These are phyloP conservation scores for Colletotrichum australisinense DNA, from an alignment of 2,329 filamentous ascomycete genomes.

Conservation along the genomic window DNA sequence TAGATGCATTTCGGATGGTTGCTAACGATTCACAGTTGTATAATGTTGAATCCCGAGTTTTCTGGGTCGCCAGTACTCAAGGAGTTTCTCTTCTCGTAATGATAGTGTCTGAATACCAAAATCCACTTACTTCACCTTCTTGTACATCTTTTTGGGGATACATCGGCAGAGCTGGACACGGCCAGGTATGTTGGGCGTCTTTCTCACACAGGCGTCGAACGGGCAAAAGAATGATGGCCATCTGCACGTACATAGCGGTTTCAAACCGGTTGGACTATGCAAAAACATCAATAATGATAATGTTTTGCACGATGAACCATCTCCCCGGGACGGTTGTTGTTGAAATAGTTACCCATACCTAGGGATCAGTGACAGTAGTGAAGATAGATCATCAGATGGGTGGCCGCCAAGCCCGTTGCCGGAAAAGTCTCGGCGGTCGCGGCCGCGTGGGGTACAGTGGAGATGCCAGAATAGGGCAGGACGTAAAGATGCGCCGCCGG, in stretches of 20 bases:
- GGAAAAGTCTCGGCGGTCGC: slow-evolving; percentile 19
- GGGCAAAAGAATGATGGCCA: background rate
- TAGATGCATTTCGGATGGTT: slow-evolving; percentile 14
- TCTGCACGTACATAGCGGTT: slow-evolving; percentile 8
- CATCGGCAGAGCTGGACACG: background rate
- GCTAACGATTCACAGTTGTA: slow-evolving; percentile 70
- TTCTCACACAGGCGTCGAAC: background rate
- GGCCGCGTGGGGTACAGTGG: slow-evolving; percentile 1
- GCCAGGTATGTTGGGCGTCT: background rate
- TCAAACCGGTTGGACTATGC: background rate
- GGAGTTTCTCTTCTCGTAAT: slow-evolving; percentile 82
- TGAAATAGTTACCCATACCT: background rate
- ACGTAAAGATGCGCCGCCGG: slow-evolving; percentile 1
- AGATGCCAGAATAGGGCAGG: background rate
- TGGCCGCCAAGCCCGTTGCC: slow-evolving; percentile 20
- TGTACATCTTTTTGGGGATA: slow-evolving; percentile 19
- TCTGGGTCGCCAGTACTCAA: slow-evolving; percentile 91
- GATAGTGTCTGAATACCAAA: slow-evolving; percentile 27
- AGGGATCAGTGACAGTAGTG: background rate
- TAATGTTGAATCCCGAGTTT: slow-evolving; percentile 93
- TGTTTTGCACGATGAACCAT: slow-evolving; percentile 3
- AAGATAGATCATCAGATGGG: slow-evolving; percentile 2
- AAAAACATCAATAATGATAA: slow-evolving; percentile 28
- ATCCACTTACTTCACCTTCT: slow-evolving; percentile 8
- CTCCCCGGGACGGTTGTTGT: background rate